Base-by-base conservation (phyloP, 2,329 filamentous ascomycete genomes). In the Botryosphaeria dothidea region DNA sequence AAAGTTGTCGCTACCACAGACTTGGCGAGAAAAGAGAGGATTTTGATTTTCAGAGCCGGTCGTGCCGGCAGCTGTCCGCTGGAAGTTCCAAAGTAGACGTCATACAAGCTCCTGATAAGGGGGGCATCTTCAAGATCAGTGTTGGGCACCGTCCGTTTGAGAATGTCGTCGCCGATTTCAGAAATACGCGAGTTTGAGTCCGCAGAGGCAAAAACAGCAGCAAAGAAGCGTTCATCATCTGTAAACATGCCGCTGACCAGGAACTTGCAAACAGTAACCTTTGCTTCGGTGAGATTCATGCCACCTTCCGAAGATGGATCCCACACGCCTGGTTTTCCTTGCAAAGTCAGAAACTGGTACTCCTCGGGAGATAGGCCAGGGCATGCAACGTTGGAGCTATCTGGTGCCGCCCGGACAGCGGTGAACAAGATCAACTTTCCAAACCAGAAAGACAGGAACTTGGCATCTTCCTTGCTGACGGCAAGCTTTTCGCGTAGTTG, bases 201-300 rank as follows among this genome's bases (percentile, higher is more conserved):
- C 0, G 92, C 89, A 27, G 92, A 90, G 4, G 93, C 93, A 74
- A 91, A 93, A 1, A 98, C 79, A 0, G 92, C 90, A 0, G 94
- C 90, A 13, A 97, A 77, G 70, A 97, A 92, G 34, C 93, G 88
- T 73, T 98, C 92, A 0, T 87, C 79, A 67, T 97, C 92, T 0
- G 82, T 88, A 76, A 99, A 98, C 6, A 93, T 88, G 4, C 92
- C 93, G 72, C 92, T 97, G 2, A 91, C 88, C 21, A 99, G 80
- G 63, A 98, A 88, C 23, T 84, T 86, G 4, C 90, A 84, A 4
- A 87, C 86, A 52, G 88, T 86, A 3, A 88, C 84, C 72, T 93
- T 93, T 3, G 89, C 89, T 70, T 91, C 87, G 0, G 86, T 82
- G 38, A 93, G 76, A 69, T 88, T 91, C 61, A 92, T 76, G 0